phyloP scores from a whole-genome alignment of 2,329 filamentous ascomycete genomes.

The Ascochyta rabiei region DNA sequence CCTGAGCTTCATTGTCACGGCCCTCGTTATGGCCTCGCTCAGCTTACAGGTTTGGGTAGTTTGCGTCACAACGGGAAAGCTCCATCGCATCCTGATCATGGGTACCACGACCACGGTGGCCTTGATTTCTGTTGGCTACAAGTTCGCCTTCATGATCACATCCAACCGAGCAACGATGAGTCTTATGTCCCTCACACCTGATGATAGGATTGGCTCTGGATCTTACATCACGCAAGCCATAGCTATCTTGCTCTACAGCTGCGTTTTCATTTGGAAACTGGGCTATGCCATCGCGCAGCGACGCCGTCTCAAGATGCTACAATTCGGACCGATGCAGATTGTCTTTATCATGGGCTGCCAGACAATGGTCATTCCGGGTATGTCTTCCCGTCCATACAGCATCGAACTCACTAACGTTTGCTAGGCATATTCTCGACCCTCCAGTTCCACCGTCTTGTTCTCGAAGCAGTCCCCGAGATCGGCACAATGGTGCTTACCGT shows the following conservation, averaged over 20 bases:
- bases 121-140: slow-evolving; percentile 59
- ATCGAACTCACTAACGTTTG: slow-evolving; percentile 24
- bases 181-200: slow-evolving; percentile 31
- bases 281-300: slow-evolving; percentile 63
- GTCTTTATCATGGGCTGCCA: slow-evolving; percentile 72
- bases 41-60: slow-evolving; percentile 69
- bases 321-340: slow-evolving; percentile 69
- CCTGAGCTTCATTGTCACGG: slow-evolving; percentile 59
- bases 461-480: slow-evolving; percentile 58
- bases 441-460: slow-evolving; percentile 58
- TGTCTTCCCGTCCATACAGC: neutral
- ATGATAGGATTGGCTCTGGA: slow-evolving; percentile 33
- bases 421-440: slow-evolving; percentile 66
- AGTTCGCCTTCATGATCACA: slow-evolving; percentile 58
- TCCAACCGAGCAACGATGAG: slow-evolving; percentile 53
- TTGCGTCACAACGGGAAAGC: slow-evolving; percentile 56
- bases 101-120: slow-evolving; percentile 57
- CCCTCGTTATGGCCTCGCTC: slow-evolving; percentile 64
- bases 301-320: slow-evolving; percentile 61
- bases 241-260: slow-evolving; percentile 67
- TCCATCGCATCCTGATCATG: slow-evolving; percentile 56
- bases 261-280: slow-evolving; percentile 67
- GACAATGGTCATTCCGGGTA: slow-evolving; percentile 69
- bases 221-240: slow-evolving; percentile 60
- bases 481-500: slow-evolving; percentile 62